Base-by-base conservation (phyloP, 495 filamentous ascomycete genomes). In the Penicillium waksmanii region DNA sequence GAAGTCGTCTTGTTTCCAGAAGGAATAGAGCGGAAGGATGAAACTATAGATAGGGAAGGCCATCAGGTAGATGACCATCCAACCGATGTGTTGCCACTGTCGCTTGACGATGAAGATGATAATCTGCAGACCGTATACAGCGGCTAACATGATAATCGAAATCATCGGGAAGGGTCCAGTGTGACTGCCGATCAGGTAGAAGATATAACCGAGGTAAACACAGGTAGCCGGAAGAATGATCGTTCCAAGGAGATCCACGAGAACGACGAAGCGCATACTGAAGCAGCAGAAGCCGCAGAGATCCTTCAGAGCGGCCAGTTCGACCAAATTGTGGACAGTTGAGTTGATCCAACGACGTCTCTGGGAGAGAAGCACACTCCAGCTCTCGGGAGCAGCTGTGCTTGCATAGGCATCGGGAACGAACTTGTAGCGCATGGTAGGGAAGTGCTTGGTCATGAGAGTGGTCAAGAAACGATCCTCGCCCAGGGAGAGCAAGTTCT, bases 1-100 rank as follows among this genome's bases (percentile, higher is more conserved):
- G 80, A 98, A 98, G 76, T 98, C 91, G 76, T 98, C 95, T 73
- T 96, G 92, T 69, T 96, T 94, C 95, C 95, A 98, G 87, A 98
- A 98, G 0, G 95, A 96, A 79, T 97, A 98, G 64, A 98, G 75
- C 0, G 95, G 95, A 7, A 98, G 84, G 55, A 97, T 69, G 67
- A 98, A 93, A 15, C 87, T 93, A 78, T 93, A 97, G 65, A 98
- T 89, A 0, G 96, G 96, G 81, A 89, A 97, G 1, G 95, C 96
- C 8, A 93, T 64, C 61, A 98, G 82, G 73, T 98, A 98, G 67
- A 98, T 98, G 67, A 98, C 89, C 92, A 98, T 97, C 95, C 95
- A 98, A 48, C 95, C 95, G 43, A 98, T 81, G 68, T 96, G 92
- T 72, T 98, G 92, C 95, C 95, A 98, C 74, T 98, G 91, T 12